Evolutionary conservation across 1,284 basidiomycete genomes (phyloP), one percentile per base, ranked within the genome.

Genomic region (Marasmius sp.): DNA sequence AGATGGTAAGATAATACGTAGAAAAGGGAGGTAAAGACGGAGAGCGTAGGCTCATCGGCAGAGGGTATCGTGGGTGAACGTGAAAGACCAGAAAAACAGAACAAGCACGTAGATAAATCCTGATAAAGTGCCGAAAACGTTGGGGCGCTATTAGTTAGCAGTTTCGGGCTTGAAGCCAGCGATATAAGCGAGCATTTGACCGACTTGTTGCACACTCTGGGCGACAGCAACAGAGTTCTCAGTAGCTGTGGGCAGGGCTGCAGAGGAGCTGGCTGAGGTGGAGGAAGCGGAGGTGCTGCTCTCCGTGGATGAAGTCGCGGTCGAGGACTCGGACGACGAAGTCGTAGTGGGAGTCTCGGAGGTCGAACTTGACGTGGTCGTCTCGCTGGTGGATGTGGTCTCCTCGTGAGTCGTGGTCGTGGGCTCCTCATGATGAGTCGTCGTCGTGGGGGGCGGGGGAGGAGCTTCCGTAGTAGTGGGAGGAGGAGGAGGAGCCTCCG

Each of bases 251-350:
- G 50, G 50, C 34, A 22, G 9, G 20, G n/a, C 10, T 36, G 33
- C 6, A n/a, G 34, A n/a, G 34, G 52, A 37, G 16, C 34, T 37
- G 12, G 52, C 9, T 6, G 52, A 4, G 36, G 52, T 54, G 12
- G 52, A 37, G 12, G 39, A 43, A 3, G 62, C 55, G 9, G 58
- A 60, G 36, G 60, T 57, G 9, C 43, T 52, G 27, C 27, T 27
- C 27, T 27, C 27, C 33, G 39, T 57, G 16, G 57, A 54, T 12
- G 51, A 65, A 16, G 49, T 57, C 36, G 65, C 60, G 45, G 66
- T 63, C 10, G 68, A 65, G 14, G 70, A 58, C 34, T 70, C 53
- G 18, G 72, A 62, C 14, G 72, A 62, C 14, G 65, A 56, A 48
- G 45, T 47, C 16, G 45, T 47, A 20, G 11, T 47, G n/a, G 68